Percentiles rank a stretch among this genome's conserved stretches.
Conservation (phyloP, 202 grass and related monocot species). For the Carex sylvatica region DNA sequence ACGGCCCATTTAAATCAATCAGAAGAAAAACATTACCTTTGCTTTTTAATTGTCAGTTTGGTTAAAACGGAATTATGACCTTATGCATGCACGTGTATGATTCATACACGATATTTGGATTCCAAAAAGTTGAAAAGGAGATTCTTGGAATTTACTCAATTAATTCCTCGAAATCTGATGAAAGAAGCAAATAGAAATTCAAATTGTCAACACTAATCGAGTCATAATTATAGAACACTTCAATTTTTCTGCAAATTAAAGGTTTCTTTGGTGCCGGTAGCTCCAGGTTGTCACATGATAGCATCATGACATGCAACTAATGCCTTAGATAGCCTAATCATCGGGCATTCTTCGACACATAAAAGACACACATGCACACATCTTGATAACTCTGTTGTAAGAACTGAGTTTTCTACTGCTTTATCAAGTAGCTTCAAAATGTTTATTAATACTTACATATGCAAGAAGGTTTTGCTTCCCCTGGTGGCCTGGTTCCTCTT, state of each 20-base stretch:
- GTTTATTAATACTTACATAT: conserved; percentile 37
- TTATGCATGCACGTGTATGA: no score
- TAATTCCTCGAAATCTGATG: no score
- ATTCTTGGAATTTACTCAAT: no score
- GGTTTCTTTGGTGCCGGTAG: neutral
- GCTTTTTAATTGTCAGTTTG: no score
- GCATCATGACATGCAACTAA: neutral
- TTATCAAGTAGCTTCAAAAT: neutral
- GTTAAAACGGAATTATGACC: no score
- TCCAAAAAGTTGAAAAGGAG: no score
- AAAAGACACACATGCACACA: conserved; percentile 19
- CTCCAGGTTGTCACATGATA: no score
- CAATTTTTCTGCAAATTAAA: neutral
- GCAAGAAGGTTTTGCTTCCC: conserved; percentile 48
- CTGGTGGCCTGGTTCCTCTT: conserved; percentile 36
- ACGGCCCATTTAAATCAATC: no score
- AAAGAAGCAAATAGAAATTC: no score
- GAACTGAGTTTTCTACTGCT: neutral
- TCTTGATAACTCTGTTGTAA: neutral
- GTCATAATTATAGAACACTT: neutral
- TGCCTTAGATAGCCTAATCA: conserved; percentile 20
- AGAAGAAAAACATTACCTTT: no score
- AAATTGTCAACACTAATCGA: neutral
- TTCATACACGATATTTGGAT: no score
- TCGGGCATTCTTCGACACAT: conserved; percentile 20